Percentiles rank a stretch among this genome's conserved stretches.
These are phyloP conservation scores for Volvox africanus DNA, from an alignment of 139 green algal species.

Conservation along the genomic window DNA sequence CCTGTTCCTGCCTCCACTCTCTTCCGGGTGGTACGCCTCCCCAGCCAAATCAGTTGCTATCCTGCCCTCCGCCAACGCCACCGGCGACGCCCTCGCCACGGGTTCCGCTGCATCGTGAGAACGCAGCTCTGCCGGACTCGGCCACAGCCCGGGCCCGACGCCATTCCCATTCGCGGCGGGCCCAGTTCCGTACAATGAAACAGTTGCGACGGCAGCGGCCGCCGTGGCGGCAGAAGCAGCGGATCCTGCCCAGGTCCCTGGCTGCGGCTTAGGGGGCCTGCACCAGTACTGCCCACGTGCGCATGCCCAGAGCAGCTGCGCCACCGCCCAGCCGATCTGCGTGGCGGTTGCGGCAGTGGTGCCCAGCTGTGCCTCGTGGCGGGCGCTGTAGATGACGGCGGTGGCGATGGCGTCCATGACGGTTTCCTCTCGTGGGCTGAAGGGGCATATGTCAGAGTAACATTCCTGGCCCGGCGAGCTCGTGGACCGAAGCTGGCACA, in stretches of 20 bases:
- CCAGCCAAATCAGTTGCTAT: background rate
- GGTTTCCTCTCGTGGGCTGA: background rate
- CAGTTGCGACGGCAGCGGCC: too few relatives aligned
- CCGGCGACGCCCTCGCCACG: background rate
- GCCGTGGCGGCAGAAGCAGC: background rate
- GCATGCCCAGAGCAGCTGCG: slow-evolving; percentile 17
- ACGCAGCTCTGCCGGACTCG: background rate
- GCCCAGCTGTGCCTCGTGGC: background rate
- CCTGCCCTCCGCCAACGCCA: background rate
- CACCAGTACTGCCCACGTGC: background rate
- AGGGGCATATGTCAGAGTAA: background rate
- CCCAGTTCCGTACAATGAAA: background rate
- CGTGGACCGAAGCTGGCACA: background rate
- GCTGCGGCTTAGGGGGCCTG: background rate
- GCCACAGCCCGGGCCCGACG: background rate
- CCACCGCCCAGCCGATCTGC: slow-evolving; percentile 18
- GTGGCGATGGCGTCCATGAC: background rate
- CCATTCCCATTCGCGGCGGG: background rate
- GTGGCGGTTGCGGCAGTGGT: background rate
- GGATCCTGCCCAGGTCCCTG: background rate
- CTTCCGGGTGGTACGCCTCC: background rate
- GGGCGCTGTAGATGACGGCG: background rate
- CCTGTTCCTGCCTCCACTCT: background rate
- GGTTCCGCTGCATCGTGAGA: background rate
- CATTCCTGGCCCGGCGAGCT: background rate